A percentile compares a stretch with the other conserved stretches of the same genome.
phyloP scores from a whole-genome alignment of 2,329 filamentous ascomycete genomes.

The Sporothrix mexicana region DNA sequence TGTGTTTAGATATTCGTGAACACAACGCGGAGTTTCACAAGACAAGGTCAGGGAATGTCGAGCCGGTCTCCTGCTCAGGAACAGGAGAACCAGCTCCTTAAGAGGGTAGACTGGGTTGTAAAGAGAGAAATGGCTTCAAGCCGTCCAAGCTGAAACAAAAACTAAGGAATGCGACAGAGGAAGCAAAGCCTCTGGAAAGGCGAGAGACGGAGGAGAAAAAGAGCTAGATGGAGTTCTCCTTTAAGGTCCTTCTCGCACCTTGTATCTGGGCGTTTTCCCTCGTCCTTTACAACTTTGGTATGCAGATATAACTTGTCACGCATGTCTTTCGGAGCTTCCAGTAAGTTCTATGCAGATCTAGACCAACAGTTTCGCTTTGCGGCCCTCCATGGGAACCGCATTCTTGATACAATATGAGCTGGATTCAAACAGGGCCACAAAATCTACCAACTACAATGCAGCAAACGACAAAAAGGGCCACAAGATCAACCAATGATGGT shows the following conservation, averaged over 20 bases:
- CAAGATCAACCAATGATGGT: not conserved
- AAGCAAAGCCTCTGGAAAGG: not conserved
- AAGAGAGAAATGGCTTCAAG: not conserved
- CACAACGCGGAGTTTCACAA: not conserved
- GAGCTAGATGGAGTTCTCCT: not conserved
- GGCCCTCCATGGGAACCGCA: not conserved
- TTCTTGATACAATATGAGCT: not conserved
- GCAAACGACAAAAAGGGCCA: not conserved
- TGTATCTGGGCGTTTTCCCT: not conserved
- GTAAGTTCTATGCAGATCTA: not conserved
- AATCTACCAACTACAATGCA: not conserved
- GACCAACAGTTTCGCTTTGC: not conserved
- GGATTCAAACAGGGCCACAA: not conserved
- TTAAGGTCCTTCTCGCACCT: not conserved
- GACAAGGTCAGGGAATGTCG: constrained; percentile 5
- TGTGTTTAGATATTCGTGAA: not conserved
- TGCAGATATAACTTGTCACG: not conserved
- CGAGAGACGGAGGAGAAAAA: not conserved
- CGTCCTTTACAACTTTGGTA: not conserved
- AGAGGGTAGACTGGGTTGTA: not conserved
- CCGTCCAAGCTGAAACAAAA: not conserved
- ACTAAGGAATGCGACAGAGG: not conserved
- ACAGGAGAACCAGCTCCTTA: not conserved
- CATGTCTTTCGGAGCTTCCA: not conserved
- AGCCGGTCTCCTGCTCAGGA: not conserved